Evolutionary conservation across 2,329 filamentous ascomycete genomes (phyloP).

Genomic region (Niveomyces coronatus): DNA sequence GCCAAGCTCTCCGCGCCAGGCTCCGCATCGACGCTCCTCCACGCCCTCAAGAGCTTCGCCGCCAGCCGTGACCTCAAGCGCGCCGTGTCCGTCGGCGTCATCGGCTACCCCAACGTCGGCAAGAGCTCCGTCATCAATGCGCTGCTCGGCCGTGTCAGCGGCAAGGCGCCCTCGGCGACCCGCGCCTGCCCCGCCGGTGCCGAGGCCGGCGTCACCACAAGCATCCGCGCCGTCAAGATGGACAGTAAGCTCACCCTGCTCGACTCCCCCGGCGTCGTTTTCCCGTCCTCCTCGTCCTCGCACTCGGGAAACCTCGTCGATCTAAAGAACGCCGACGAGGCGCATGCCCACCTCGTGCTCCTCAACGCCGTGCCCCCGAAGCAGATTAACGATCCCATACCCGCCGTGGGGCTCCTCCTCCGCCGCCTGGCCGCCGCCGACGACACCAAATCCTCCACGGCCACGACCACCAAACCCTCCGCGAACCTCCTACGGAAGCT

Average conservation of each 20-base stretch:
- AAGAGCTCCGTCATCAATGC: slow-evolving; percentile 97
- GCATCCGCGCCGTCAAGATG: slow-evolving; percentile 80
- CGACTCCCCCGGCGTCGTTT: slow-evolving; percentile 90
- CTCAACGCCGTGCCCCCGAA: slow-evolving; percentile 88
- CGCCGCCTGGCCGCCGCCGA: slow-evolving; percentile 66
- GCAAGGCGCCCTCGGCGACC: slow-evolving; percentile 46
- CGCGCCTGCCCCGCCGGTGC: slow-evolving; percentile 76
- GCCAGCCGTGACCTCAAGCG: slow-evolving; percentile 77
- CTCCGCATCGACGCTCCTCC: slow-evolving; percentile 77
- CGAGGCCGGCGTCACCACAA: slow-evolving; percentile 86
- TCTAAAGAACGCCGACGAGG: slow-evolving; percentile 54
- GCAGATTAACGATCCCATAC: slow-evolving; percentile 86
- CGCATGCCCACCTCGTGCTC: slow-evolving; percentile 75
- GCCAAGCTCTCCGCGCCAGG: slow-evolving; percentile 77
- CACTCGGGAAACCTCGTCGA: slow-evolving; percentile 32
- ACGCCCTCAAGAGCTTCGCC: slow-evolving; percentile 81
- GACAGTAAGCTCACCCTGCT: slow-evolving; percentile 90
- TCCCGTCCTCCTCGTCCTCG: slow-evolving; percentile 53
- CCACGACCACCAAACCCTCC: no score
- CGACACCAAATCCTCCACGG: no score
- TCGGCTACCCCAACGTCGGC: slow-evolving; percentile 92
- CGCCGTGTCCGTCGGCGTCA: slow-evolving; percentile 81
- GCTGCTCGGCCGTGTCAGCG: slow-evolving; percentile 65
- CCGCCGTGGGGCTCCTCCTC: slow-evolving; percentile 76
- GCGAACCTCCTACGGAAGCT: slow-evolving; percentile 69